Evolutionary conservation across 306 rosid species (phyloP).

Genomic region (Cyamopsis tetragonoloba): DNA sequence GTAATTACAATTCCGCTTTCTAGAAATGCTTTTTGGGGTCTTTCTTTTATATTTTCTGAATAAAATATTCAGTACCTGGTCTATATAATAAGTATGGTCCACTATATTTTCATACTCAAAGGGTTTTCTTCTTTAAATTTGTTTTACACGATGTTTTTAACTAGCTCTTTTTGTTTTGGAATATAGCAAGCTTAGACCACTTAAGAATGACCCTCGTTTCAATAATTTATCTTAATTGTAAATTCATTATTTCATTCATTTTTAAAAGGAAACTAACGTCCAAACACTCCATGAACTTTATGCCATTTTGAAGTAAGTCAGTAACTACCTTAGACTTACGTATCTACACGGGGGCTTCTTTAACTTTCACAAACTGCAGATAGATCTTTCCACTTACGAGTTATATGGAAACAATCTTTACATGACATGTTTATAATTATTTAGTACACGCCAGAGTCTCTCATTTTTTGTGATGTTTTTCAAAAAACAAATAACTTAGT

Average conservation of each 20-base stretch:
- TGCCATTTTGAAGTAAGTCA: not conserved
- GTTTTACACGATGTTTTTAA: not conserved
- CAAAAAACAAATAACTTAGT: not conserved
- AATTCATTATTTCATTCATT: not conserved
- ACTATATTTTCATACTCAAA: not conserved
- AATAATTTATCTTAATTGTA: not conserved
- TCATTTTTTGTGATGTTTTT: not conserved
- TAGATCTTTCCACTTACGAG: not conserved
- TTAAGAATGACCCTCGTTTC: not conserved
- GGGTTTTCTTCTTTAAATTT: slow-evolving; percentile 1
- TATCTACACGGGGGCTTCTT: not conserved
- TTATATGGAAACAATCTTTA: too few species aligned
- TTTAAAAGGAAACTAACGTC: not conserved
- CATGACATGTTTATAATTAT: not conserved
- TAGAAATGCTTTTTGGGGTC: not conserved
- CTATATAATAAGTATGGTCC: not conserved
- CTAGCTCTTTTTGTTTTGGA: not conserved
- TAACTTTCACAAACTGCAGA: not conserved
- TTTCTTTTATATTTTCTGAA: slow-evolving; percentile 12
- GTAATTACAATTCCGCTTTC: slow-evolving; percentile 39
- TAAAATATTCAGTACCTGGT: not conserved
- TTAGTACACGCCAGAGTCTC: not conserved
- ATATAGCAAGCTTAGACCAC: not conserved
- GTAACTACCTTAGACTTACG: not conserved
- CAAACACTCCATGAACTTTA: not conserved